Base-by-base conservation (phyloP, 2,329 filamentous ascomycete species). In the Apiospora hydei region DNA sequence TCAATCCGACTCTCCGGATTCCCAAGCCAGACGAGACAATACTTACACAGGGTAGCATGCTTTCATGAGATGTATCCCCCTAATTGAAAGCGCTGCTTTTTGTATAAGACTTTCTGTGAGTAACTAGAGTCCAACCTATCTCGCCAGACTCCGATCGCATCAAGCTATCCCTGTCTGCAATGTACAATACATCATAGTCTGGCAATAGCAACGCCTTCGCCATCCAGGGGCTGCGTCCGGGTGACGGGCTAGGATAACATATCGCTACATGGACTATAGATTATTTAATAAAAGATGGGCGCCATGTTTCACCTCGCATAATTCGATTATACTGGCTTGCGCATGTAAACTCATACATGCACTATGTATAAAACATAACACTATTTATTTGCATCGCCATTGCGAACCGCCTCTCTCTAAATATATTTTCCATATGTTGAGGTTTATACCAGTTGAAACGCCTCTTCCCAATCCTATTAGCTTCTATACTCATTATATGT, bases 1-100 rank as follows among this genome's bases (percentile, higher is more conserved):
- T 21, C n/a, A n/a, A n/a, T n/a, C 53, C 53, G 53, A 61, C 53
- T 61, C 30, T 61, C 53, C 53, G 53, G 53, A 16, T 11, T 21
- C 26, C 51, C 26, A 61, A 21, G 38, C 30, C 14, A 21, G 18
- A 16, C 49, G 26, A 51, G n/a, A 51, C 10, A 51, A 24, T n/a
- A 24, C n/a, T n/a, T n/a, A n/a, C n/a, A n/a, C n/a, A n/a, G n/a
- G 18, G 21, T 3, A 24, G 14, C 49, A 24, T n/a, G 49, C 21
- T 18, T 49, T n/a, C 21, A 49, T 49, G 8, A n/a, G 21, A n/a
- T 18, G 21, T n/a, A n/a, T 49, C 46, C 46, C 46, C 21, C 10
- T 49, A n/a, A n/a, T n/a, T n/a, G 21, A 49, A 49, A n/a, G 46
- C 10, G 21, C 46, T n/a, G 21, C 21, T n/a, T 49, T 10, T 49